Conservation (phyloP, 257 asterid genomes). For the Solanum gracilifrons region DNA sequence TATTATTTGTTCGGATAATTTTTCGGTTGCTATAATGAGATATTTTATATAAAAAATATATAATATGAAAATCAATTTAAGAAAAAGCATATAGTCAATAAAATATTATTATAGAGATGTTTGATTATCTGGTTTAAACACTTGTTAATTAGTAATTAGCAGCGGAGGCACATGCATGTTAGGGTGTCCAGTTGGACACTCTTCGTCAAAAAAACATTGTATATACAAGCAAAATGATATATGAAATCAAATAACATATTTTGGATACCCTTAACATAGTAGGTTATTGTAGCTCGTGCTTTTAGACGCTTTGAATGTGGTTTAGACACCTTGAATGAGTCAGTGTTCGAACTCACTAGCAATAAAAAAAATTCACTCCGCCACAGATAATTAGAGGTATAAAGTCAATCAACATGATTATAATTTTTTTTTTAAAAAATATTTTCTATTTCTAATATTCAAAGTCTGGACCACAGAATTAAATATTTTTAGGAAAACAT, state of each 20-base stretch:
- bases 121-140: background rate
- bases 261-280: no score
- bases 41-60: background rate
- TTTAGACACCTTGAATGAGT: no score
- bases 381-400: background rate
- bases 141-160: background rate
- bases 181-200: no score
- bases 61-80: background rate
- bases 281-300: accelerated
- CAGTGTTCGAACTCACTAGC: accelerated
- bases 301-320: no score
- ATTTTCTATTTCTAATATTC: background rate
- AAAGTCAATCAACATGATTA: background rate
- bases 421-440: background rate
- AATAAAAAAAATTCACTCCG: no score
- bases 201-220: no score
- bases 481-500: background rate
- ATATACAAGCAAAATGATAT: no score
- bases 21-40: background rate
- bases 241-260: no score
- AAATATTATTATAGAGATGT: background rate
- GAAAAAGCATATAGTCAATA: background rate
- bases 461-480: background rate
- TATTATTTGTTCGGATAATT: background rate
- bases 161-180: no score